Percentiles rank a stretch among this genome's conserved stretches.
phyloP scores from a whole-genome alignment of 169 alveolate genomes.

The Plasmodium vivax region DNA sequence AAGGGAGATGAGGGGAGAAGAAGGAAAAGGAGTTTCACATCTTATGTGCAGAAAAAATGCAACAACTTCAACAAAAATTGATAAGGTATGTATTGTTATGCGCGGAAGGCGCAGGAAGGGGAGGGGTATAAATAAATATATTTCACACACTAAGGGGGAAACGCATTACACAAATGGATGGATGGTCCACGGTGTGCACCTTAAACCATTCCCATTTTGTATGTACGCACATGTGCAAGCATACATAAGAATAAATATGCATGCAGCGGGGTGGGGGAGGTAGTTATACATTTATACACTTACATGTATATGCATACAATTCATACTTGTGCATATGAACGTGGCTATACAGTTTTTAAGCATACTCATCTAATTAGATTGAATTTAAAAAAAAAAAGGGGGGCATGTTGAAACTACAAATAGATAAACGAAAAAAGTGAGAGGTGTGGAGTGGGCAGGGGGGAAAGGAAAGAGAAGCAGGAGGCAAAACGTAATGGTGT shows the following conservation, averaged over 20 bases:
- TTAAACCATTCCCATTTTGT: background rate
- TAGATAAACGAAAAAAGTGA: conserved; percentile 58
- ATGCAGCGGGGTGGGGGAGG: background rate
- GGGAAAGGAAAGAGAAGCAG: background rate
- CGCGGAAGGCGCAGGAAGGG: background rate
- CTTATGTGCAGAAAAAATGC: conserved; percentile 22
- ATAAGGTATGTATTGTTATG: background rate
- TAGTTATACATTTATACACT: background rate
- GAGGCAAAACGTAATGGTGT: background rate
- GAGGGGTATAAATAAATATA: background rate
- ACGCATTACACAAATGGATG: background rate
- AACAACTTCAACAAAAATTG: conserved; percentile 37
- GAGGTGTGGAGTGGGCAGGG: background rate
- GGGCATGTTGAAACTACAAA: conserved; percentile 50
- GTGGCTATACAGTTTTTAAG: conserved; percentile 30
- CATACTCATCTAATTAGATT: conserved; percentile 48
- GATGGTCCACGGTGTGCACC: background rate
- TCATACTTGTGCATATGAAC: conserved; percentile 15
- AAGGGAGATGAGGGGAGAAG: too few species aligned
- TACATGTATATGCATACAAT: conserved; percentile 13
- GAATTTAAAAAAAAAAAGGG: conserved; percentile 31
- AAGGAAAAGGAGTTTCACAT: background rate
- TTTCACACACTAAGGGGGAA: background rate
- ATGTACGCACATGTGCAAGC: background rate
- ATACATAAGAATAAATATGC: background rate